phyloP scores from a whole-genome alignment of 805 yeast species.

The Ogataea trehalophila region DNA sequence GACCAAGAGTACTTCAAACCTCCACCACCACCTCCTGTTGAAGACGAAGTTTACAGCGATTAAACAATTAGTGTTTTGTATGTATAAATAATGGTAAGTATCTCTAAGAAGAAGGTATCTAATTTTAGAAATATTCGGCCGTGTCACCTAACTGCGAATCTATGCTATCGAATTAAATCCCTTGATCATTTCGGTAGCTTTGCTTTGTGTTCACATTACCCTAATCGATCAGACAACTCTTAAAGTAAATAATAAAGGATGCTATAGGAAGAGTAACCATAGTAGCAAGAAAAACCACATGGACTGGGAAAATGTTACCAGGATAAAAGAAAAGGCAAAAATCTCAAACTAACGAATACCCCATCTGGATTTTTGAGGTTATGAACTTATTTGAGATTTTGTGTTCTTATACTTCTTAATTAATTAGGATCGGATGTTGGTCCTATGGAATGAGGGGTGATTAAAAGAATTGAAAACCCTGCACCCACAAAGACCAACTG shows the following conservation, averaged over 20 bases:
- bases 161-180: too few species aligned
- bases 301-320: constrained; percentile 68
- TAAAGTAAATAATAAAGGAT: constrained; percentile 32
- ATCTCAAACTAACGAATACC: constrained; percentile 72
- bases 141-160: too few species aligned
- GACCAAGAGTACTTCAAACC: constrained; percentile 75
- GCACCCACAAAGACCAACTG: too few species aligned
- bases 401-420: too few species aligned
- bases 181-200: too few species aligned
- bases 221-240: not conserved
- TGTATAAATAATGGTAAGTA: not conserved
- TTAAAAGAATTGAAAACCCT: too few species aligned
- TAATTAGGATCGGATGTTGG: too few species aligned
- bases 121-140: not conserved
- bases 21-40: constrained; percentile 35
- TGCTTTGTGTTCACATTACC: not conserved
- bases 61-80: not conserved
- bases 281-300: constrained; percentile 60
- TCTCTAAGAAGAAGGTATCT: not conserved
- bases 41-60: constrained; percentile 9
- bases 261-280: constrained; percentile 61
- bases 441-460: too few species aligned
- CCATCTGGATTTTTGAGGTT: constrained; percentile 63
- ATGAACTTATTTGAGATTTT: constrained; percentile 49
- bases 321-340: constrained; percentile 31